phyloP scores from a whole-genome alignment of 495 filamentous ascomycete species.

The Hypomontagnella monticulosa region DNA sequence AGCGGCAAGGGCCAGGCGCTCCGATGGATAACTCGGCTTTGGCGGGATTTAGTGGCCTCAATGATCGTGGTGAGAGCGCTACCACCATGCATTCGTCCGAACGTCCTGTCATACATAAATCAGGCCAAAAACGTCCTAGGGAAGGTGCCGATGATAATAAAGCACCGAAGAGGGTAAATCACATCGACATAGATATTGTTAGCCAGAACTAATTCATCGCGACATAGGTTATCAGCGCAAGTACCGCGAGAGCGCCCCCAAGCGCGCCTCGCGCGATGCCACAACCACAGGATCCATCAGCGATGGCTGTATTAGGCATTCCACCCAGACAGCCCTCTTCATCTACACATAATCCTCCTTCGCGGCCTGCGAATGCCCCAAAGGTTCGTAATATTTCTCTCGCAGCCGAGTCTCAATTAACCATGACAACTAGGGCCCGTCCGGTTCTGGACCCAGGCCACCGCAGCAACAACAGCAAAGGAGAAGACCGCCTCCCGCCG shows the following conservation, averaged over 20 bases:
- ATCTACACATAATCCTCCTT: conserved; percentile 10
- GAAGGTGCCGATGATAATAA: conserved; percentile 42
- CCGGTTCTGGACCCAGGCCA: conserved; percentile 36
- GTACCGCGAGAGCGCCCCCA: conserved; percentile 28
- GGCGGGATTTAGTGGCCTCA: conserved; percentile 35
- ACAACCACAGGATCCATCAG: conserved; percentile 42
- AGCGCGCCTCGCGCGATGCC: conserved; percentile 40
- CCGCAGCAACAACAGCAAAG: conserved; percentile 44
- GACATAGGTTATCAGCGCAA: conserved; percentile 31
- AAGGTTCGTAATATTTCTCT: conserved; percentile 29
- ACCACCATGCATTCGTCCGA: conserved; percentile 34
- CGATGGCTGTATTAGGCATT: conserved; percentile 43
- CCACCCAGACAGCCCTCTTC: conserved; percentile 20
- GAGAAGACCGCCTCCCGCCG: conserved; percentile 42
- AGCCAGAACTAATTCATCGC: conserved; percentile 19
- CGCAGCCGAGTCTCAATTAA: conserved; percentile 16
- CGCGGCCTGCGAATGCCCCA: conserved; percentile 27
- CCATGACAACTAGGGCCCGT: conserved; percentile 32
- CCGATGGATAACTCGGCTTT: conserved; percentile 5
- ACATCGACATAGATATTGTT: not conserved
- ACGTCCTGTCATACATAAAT: conserved; percentile 41
- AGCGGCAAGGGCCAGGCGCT: conserved; percentile 11
- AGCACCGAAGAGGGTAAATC: conserved; percentile 48
- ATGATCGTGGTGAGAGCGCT: conserved; percentile 37
- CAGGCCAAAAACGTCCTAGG: conserved; percentile 46